phyloP scores from a whole-genome alignment of 2,329 filamentous ascomycete species.

The Sporothrix phasma region DNA sequence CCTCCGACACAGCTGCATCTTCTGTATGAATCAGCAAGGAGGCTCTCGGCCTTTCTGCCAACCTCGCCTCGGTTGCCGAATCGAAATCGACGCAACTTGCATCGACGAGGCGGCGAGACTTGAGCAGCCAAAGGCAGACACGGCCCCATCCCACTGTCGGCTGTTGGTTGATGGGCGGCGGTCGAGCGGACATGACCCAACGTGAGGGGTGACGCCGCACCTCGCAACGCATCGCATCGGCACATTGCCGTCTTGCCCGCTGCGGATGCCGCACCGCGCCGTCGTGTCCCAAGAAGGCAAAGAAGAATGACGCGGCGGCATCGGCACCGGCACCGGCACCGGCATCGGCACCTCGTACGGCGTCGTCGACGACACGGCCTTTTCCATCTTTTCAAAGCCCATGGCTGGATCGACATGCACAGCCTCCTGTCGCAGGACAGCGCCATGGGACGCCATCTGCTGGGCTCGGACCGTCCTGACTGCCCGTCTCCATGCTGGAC shows the following conservation, averaged over 20 bases:
- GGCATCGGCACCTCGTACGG: conserved; percentile 13
- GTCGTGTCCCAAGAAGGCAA: conserved; percentile 15
- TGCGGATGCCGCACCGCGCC: conserved; percentile 23
- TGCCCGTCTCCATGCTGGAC: no score
- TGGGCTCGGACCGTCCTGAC: conserved; percentile 11
- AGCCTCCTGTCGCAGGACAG: conserved; percentile 23
- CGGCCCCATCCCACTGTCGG: no score
- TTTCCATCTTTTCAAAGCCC: conserved; percentile 24
- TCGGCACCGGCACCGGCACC: background rate
- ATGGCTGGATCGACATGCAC: conserved; percentile 25
- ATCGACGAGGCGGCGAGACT: no score
- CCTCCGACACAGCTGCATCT: background rate
- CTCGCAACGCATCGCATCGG: background rate
- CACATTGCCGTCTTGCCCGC: background rate
- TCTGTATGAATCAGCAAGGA: background rate
- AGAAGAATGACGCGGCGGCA: background rate
- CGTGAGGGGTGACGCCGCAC: no score
- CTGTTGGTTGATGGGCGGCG: no score
- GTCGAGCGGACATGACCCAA: no score
- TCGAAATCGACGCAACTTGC: no score
- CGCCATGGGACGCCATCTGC: conserved; percentile 18
- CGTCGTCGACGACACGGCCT: conserved; percentile 23
- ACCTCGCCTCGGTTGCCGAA: no score
- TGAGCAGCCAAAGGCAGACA: no score
- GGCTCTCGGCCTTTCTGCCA: no score